Evolutionary conservation across 345 rosid genomes (phyloP), one percentile per base, ranked within the genome.

Genomic region (Brassica juncea): DNA sequence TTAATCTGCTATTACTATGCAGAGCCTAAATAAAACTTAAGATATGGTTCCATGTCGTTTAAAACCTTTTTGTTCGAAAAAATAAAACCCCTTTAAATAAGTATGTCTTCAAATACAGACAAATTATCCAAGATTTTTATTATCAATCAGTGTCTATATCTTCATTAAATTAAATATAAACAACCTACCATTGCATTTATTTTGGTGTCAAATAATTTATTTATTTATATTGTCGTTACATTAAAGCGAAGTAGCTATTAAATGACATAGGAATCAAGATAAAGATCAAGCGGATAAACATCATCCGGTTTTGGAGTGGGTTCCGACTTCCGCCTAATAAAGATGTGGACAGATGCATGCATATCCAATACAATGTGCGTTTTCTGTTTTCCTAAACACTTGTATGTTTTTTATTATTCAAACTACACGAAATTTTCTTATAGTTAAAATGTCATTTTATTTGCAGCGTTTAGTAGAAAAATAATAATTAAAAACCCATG

Each of bases 361-460:
- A 77, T n/a, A 62, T 62, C 66, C 49, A 63, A 77, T 70, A 52
- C 81, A 25, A 15, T 27, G 76, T 77, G 76, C 81, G 75, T 34
- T 25, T 34, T 4, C 6, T 31, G 9, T 54, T 11, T 4, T 35
- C 10, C 5, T 2, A 3, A 14, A 32, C 78, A 74, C 71, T 49
- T 64, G 23, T 54, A 15, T 54, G 25, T 19, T 16, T 34, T 65
- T 1, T 65, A 35, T 16, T 65, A 19, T 9, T 15, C 27, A 34
- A 32, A 65, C 7, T 16, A 15, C 42, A 63, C 67, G 1, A 30
- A 31, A 6, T 15, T 64, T 15, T 4, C 14, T 11, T 12, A 4
- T 27, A 30, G 1, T 6, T 12, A 4, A 4, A 5, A 30, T 30
- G 21, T 4, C 4, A 31, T 30, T 35, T 27, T 62, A 30, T 62